Conservation (phyloP, 2,329 filamentous ascomycete species). For the Penicillium decumbens region DNA sequence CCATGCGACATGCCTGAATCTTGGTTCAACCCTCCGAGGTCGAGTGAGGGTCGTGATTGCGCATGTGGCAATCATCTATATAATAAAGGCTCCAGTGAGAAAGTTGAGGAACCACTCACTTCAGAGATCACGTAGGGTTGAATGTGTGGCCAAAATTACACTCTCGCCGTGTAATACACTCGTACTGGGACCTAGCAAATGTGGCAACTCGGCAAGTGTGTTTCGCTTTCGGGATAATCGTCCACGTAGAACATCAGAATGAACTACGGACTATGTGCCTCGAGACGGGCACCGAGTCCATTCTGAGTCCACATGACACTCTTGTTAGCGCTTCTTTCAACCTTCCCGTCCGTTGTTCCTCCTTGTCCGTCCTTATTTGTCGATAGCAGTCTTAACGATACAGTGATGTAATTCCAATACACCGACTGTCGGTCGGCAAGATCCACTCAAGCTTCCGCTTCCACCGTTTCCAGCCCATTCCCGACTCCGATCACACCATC, state of each 20-base stretch:
- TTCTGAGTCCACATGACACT: slow-evolving; percentile 3
- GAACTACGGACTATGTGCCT: neutral
- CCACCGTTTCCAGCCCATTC: neutral
- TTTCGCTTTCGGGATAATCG: neutral
- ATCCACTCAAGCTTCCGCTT: neutral
- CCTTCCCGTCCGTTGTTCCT: neutral
- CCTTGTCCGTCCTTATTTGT: neutral
- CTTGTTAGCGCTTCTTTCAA: neutral
- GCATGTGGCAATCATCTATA: neutral
- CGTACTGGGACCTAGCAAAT: slow-evolving; percentile 5
- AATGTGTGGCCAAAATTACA: slow-evolving; percentile 8
- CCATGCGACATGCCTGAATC: neutral
- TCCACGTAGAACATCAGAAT: neutral
- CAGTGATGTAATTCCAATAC: neutral
- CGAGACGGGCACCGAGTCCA: slow-evolving; percentile 10
- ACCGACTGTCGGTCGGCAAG: neutral
- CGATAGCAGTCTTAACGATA: neutral
- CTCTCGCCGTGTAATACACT: slow-evolving; percentile 5
- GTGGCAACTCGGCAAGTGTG: slow-evolving; percentile 10
- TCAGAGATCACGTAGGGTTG: neutral
- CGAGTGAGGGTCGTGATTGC: slow-evolving; percentile 9
- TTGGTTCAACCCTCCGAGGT: slow-evolving; percentile 9
- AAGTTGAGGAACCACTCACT: neutral
- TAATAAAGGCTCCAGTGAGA: neutral
- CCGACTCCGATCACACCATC: slow-evolving; percentile 25